Percentiles rank a stretch among this genome's conserved stretches.
phyloP scores from a whole-genome alignment of 371 early-diverging fungal species.

The Parasitella parasitica region DNA sequence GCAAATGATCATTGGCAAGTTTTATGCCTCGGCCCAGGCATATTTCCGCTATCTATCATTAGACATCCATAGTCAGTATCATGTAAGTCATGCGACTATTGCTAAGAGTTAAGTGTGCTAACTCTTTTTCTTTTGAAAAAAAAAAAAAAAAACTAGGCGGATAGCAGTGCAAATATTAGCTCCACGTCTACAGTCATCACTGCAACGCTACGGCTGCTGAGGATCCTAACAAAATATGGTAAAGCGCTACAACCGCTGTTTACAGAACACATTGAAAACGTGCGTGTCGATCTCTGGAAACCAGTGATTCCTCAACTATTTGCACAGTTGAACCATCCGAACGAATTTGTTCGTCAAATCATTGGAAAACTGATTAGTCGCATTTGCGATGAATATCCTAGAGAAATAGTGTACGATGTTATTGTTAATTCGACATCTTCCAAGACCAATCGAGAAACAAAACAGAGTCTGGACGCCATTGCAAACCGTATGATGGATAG shows the following conservation, averaged over 20 bases:
- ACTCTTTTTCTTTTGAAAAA: no score
- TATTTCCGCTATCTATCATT: constrained; percentile 41
- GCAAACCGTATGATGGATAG: constrained; percentile 45
- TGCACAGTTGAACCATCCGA: constrained; percentile 70
- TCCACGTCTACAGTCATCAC: constrained; percentile 51
- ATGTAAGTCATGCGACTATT: no score
- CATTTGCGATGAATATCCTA: constrained; percentile 64
- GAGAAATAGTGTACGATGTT: constrained; percentile 70
- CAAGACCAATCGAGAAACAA: constrained; percentile 44
- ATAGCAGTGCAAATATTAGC: not conserved
- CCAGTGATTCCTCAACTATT: constrained; percentile 80
- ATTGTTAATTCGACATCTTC: constrained; percentile 63
- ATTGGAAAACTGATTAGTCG: constrained; percentile 54
- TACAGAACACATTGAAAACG: constrained; percentile 37
- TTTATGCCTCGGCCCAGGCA: constrained; percentile 27
- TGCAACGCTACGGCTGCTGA: constrained; percentile 64
- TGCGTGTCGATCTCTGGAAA: constrained; percentile 65
- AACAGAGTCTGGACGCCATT: constrained; percentile 41
- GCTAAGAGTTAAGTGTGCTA: no score
- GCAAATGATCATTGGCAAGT: constrained; percentile 20
- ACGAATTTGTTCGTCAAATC: constrained; percentile 50
- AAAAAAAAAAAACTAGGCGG: no score
- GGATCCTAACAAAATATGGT: constrained; percentile 69
- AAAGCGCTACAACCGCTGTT: constrained; percentile 46
- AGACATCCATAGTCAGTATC: constrained; percentile 12